Evolutionary conservation across 805 yeast species (phyloP), one percentile per base, ranked within the genome.

Genomic region (Sugiyamaella floridensis): DNA sequence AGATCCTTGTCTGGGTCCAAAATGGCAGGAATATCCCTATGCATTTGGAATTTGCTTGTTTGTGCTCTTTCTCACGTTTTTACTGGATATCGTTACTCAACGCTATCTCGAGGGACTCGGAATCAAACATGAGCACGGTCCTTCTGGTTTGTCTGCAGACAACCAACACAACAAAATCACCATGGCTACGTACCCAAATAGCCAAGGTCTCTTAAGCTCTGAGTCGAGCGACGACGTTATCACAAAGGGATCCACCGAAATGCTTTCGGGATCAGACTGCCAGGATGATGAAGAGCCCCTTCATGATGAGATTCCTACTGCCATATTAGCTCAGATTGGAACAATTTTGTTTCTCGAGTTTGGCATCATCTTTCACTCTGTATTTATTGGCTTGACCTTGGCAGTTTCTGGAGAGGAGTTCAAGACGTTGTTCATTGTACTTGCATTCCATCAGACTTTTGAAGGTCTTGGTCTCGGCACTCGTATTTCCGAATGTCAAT

Each of bases 381-480:
- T 88, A 2, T 86, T 88, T 62, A 77, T 88, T 52, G 96, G 96
- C 22, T 72, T 88, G 49, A 76, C 93, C 0, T 72, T 87, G 45
- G 86, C 93, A 1, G 85, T 85, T 15, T 74, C 93, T 4, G 93
- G 90, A 47, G 84, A 80, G 1, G 92, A 85, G 64, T 87, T 86
- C 64, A 77, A 73, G 54, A 77, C 86, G 5, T 71, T 87, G 48
- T 86, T 84, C 67, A 76, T 84, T 56, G 96, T 70, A 28, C 54
- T 70, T 12, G 63, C 64, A 3, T 62, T 70, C 55, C 73, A 88
- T 66, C 96, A 87, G 68, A 74, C 82, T 73, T 87, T 87, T 63
- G 96, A 87, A 70, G 96, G 95, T 48, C 74, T 88, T 47, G 96
- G 95, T 54, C 72, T 88, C 58, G 95, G 95, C 20, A 77, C 92